A percentile compares a stretch with the other conserved stretches of the same genome.
Conservation (phyloP, 345 rosid species). For the Physaria fendleri region DNA sequence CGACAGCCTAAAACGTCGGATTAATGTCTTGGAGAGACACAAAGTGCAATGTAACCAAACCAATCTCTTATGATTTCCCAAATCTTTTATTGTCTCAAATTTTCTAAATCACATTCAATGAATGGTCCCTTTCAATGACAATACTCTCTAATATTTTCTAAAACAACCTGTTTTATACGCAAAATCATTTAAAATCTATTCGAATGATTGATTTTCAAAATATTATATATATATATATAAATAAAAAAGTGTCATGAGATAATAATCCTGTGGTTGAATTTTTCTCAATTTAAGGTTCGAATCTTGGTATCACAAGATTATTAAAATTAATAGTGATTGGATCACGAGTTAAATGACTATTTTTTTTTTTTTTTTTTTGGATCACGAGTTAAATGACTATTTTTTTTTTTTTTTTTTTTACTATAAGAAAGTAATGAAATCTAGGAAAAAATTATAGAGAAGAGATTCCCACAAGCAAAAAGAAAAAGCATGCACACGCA, state of each 20-base stretch:
- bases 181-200: neutral
- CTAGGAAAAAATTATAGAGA: neutral
- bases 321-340: too few species aligned
- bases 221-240: too few species aligned
- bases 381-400: too few species aligned
- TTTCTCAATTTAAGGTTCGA: too few species aligned
- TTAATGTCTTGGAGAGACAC: conserved; percentile 46
- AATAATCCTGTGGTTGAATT: too few species aligned
- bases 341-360: too few species aligned
- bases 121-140: conserved; percentile 22
- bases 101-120: conserved; percentile 30
- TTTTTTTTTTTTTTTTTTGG: too few species aligned
- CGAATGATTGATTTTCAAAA: conserved; percentile 5
- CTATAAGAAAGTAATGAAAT: neutral
- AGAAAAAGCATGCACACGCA: conserved; percentile 19
- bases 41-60: conserved; percentile 37
- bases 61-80: conserved; percentile 61
- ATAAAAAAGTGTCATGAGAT: too few species aligned
- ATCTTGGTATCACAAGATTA: too few species aligned
- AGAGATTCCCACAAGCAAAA: conserved; percentile 25
- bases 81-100: conserved; percentile 62
- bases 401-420: conserved; percentile 2
- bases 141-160: neutral
- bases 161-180: conserved; percentile 4
- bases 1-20: conserved; percentile 84